Percentiles rank a stretch among this genome's conserved stretches.
phyloP scores from a whole-genome alignment of 768 basidiomycete genomes.

The Boletus rubroflammeus region DNA sequence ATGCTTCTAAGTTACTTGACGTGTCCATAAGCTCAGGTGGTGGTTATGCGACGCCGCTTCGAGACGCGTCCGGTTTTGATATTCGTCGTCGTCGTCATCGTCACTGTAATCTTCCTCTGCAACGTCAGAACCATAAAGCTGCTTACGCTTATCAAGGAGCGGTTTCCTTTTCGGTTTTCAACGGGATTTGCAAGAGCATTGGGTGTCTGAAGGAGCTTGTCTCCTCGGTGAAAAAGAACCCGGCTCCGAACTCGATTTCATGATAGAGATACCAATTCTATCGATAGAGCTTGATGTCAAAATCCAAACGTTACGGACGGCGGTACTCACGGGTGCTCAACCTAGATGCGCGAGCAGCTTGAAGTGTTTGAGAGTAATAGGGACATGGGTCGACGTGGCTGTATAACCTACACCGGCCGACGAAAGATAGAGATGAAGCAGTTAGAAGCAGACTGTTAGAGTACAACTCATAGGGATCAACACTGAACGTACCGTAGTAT shows the following conservation, averaged over 20 bases:
- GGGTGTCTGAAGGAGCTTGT: constrained; percentile 23
- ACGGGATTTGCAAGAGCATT: constrained; percentile 24
- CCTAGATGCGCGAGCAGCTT: constrained; percentile 68
- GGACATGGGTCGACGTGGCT: constrained; percentile 42
- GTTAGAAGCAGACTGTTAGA: constrained; percentile 30
- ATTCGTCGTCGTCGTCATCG: constrained; percentile 30
- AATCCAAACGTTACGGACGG: neutral
- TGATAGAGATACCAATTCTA: constrained; percentile 55
- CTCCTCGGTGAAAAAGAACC: constrained; percentile 65
- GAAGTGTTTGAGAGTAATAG: constrained; percentile 75
- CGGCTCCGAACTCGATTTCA: constrained; percentile 61
- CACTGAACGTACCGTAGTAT: constrained; percentile 31
- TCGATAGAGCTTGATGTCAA: neutral
- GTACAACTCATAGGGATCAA: neutral
- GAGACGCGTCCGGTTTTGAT: constrained; percentile 28
- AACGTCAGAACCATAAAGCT: constrained; percentile 39
- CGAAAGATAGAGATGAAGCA: constrained; percentile 46
- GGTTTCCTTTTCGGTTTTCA: constrained; percentile 34
- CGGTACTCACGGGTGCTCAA: constrained; percentile 48
- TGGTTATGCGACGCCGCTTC: constrained; percentile 32
- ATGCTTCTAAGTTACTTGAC: constrained; percentile 17
- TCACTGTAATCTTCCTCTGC: constrained; percentile 36
- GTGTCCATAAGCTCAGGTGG: constrained; percentile 21
- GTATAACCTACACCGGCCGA: constrained; percentile 21
- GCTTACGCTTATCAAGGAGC: constrained; percentile 44